Base-by-base conservation (phyloP, 140 eudicot genomes). In the Bidens hawaiensis region DNA sequence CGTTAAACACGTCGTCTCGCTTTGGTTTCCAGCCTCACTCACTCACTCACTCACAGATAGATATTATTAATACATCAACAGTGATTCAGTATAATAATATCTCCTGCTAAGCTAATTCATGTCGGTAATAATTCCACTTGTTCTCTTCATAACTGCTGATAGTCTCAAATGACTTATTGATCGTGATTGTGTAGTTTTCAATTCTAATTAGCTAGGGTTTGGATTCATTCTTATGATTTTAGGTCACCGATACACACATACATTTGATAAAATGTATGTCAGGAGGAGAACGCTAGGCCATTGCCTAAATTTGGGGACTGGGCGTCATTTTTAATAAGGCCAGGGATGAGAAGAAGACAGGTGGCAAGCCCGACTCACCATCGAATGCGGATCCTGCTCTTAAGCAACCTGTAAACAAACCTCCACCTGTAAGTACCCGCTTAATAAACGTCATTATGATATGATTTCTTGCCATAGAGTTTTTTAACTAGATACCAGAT, bases 261-360 rank as follows among this genome's bases (percentile, higher is more conserved):
- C n/a, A 1, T 21, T 55, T 27, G 33, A 21, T 46, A 13, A 16
- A 25, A 52, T 25, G 1, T 6, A 1, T 36, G 48, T 62, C 27
- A 30, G 56, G 83, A 86, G 84, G 95, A 82, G 67, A 86, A 83
- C 66, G 95, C 85, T 51, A 63, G 83, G 56, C 90, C 95, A 19
- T 71, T 86, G 81, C 95, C 95, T 3, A 86, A 86, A 70, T 86
- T 86, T 75, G 95, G 95, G n/a, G 95, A 86, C 25, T 86, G 95
- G 95, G 95, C 55, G 90, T 83, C 24, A 86, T 86, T 38, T 83
- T 86, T 30, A 86, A 86, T 55, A 83, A 86, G 72, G 95, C 95
- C 6, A 80, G 95, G 62, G 90, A 86, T 78, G 90, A 86, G 62
- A 86, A 77, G 66, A 86, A 83, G 70, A 86, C 95, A 14, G 90